Percentiles rank a stretch among this genome's conserved stretches.
phyloP scores from a whole-genome alignment of 2,329 filamentous ascomycete species.

The Bisporella sp. region DNA sequence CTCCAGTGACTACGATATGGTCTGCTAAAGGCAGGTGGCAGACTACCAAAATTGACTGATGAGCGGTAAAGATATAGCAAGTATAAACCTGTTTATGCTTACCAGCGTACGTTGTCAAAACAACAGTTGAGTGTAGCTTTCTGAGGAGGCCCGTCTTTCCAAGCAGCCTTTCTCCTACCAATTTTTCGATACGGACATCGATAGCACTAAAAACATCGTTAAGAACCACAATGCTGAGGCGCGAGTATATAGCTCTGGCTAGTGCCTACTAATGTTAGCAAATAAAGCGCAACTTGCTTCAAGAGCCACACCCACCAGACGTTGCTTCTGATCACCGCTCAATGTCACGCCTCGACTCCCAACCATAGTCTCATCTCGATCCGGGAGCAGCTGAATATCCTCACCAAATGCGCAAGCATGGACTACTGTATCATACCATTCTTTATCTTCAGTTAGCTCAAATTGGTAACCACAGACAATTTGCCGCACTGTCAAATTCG shows the following conservation, averaged over 20 bases:
- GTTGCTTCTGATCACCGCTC: constrained; percentile 10
- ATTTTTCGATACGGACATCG: constrained; percentile 21
- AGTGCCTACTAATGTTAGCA: constrained; percentile 40
- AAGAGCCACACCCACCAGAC: constrained; percentile 7
- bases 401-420: neutral
- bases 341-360: neutral
- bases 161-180: constrained; percentile 16
- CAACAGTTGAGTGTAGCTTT: constrained; percentile 27
- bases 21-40: no score
- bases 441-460: neutral
- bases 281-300: no score
- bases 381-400: neutral
- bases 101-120: constrained; percentile 31
- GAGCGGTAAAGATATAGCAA: no score
- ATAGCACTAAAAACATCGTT: constrained; percentile 26
- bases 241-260: constrained; percentile 44
- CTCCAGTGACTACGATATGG: no score
- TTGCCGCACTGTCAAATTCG: neutral
- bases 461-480: neutral
- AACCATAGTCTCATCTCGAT: neutral
- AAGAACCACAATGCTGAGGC: constrained; percentile 20
- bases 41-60: no score
- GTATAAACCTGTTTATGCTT: neutral
- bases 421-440: neutral
- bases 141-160: constrained; percentile 13